Percentiles rank a stretch among this genome's conserved stretches.
phyloP scores from a whole-genome alignment of 306 rosid genomes.

The Luffa acutangula region DNA sequence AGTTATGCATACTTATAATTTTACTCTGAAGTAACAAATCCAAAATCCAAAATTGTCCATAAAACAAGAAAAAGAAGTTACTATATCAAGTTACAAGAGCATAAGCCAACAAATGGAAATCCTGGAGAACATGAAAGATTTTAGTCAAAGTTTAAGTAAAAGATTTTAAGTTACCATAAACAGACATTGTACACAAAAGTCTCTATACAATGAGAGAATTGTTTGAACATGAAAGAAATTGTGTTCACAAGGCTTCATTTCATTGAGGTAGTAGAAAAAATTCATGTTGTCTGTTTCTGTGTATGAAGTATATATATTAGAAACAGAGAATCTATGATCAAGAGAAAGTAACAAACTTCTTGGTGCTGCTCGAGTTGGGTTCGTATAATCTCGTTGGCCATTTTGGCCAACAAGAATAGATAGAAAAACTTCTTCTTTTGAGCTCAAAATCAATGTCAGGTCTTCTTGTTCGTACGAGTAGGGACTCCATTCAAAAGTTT shows the following conservation, averaged over 20 bases:
- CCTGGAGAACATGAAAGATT: not conserved
- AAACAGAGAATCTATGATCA: not conserved
- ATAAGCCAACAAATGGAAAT: not conserved
- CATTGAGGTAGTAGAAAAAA: not conserved
- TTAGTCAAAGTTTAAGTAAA: not conserved
- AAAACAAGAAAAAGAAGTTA: not conserved
- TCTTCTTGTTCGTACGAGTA: constrained; percentile 52
- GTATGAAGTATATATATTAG: not conserved
- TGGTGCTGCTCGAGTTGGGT: not conserved
- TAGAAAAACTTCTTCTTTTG: not conserved
- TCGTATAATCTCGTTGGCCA: not conserved
- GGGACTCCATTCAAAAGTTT: constrained; percentile 69
- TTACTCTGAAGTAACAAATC: not conserved
- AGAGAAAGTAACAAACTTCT: not conserved
- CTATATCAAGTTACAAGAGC: not conserved
- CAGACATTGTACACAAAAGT: not conserved
- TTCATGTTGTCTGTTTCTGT: not conserved
- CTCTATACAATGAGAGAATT: not conserved
- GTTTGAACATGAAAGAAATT: not conserved
- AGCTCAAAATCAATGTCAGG: constrained; percentile 12
- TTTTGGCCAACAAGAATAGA: constrained; percentile 13
- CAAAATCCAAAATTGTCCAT: not conserved
- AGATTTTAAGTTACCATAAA: not conserved
- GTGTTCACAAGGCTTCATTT: not conserved
- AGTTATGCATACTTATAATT: not conserved